These are phyloP conservation scores for Madurella mycetomatis DNA, from an alignment of 2,329 filamentous ascomycete genomes.

Conservation along the genomic window DNA sequence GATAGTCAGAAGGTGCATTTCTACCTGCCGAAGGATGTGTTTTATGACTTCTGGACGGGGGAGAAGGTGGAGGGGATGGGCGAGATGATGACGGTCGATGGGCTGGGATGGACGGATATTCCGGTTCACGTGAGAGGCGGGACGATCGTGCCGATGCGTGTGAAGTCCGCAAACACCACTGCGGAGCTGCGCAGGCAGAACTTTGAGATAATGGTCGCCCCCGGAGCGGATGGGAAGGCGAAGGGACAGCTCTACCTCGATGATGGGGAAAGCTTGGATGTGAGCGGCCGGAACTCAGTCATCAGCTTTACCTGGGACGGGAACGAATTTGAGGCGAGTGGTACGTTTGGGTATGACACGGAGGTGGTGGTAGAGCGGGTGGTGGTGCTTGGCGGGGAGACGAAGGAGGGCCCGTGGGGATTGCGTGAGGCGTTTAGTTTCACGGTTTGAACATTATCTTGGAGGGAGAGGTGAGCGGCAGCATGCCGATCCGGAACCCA, in stretches of 20 bases:
- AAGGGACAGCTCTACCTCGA: constrained; percentile 48
- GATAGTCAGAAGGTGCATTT: constrained; percentile 14
- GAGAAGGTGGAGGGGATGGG: constrained; percentile 38
- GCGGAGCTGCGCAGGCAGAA: constrained; percentile 42
- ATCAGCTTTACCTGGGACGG: constrained; percentile 22
- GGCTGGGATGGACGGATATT: constrained; percentile 36
- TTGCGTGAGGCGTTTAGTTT: constrained; percentile 12
- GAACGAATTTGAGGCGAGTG: constrained; percentile 6
- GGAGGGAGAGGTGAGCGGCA: neutral
- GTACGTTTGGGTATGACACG: constrained; percentile 19
- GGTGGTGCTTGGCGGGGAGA: constrained; percentile 12
- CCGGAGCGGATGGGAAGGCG: constrained; percentile 43
- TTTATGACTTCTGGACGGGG: constrained; percentile 50
- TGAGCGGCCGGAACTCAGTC: constrained; percentile 10
- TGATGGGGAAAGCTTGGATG: constrained; percentile 35
- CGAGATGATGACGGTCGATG: constrained; percentile 12
- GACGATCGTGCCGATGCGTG: constrained; percentile 53
- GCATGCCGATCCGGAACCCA: no score
- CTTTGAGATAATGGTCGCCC: constrained; percentile 47
- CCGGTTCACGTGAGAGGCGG: constrained; percentile 61
- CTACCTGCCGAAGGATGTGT: constrained; percentile 29
- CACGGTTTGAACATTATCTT: neutral
- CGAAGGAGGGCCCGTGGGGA: constrained; percentile 14
- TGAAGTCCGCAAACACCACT: constrained; percentile 47
- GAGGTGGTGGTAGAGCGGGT: constrained; percentile 19